Evolutionary conservation across 2,329 filamentous ascomycete species (phyloP).

Genomic region (Scedosporium minutisporum): DNA sequence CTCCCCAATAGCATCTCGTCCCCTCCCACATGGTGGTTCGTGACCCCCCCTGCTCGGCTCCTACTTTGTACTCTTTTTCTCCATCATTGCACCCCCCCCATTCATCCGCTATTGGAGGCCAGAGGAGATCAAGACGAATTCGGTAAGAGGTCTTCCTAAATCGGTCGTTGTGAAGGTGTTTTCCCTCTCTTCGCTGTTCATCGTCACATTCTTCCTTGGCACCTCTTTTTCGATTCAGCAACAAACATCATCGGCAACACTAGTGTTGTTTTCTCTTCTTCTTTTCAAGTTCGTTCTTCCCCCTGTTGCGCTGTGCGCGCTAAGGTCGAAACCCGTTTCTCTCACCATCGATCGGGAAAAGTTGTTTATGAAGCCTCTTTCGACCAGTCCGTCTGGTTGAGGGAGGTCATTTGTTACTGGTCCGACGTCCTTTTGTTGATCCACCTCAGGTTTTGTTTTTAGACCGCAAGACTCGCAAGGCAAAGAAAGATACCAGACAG

Average conservation of each 20-base stretch:
- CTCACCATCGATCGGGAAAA: neutral
- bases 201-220: neutral
- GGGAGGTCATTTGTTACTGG: neutral
- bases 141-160: neutral
- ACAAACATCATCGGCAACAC: neutral
- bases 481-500: neutral
- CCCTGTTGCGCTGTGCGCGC: neutral
- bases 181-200: neutral
- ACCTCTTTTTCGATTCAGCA: neutral
- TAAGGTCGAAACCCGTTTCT: neutral
- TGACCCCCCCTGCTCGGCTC: neutral
- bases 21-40: neutral
- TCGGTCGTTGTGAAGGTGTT: neutral
- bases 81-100: neutral
- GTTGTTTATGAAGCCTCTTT: neutral
- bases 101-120: neutral
- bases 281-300: neutral
- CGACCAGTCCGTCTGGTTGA: neutral
- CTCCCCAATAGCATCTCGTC: neutral
- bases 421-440: neutral
- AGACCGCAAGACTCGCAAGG: neutral
- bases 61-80: neutral
- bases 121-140: neutral
- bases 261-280: neutral
- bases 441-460: neutral